These are phyloP conservation scores for Calonectria honghensis DNA, from an alignment of 2,329 filamentous ascomycete genomes.

Conservation along the genomic window DNA sequence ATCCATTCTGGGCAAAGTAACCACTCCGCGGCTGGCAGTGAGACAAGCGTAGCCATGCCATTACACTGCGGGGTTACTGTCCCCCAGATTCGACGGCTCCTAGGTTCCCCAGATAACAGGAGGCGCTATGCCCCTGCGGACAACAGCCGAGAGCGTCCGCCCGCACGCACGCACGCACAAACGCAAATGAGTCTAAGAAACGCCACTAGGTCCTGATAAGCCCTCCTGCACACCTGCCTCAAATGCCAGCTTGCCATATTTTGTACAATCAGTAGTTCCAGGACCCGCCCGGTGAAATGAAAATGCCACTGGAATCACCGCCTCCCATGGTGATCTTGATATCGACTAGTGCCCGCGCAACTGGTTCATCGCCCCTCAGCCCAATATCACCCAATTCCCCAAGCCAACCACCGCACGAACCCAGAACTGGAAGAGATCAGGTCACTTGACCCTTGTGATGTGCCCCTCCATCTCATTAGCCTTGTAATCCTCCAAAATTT, in stretches of 20 bases:
- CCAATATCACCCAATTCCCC: slow-evolving; percentile 35
- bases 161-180: slow-evolving; percentile 9
- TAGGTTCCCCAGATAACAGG: slow-evolving; percentile 34
- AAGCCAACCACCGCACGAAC: slow-evolving; percentile 33
- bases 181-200: slow-evolving; percentile 26
- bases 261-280: slow-evolving; percentile 1
- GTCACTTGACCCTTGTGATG: slow-evolving; percentile 30
- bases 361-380: slow-evolving; percentile 31
- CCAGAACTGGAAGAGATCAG: slow-evolving; percentile 28
- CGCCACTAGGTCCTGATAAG: slow-evolving; percentile 33
- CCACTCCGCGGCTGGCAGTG: slow-evolving; percentile 19
- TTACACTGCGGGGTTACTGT: slow-evolving; percentile 35
- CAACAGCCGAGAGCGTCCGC: slow-evolving; percentile 6
- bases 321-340: not conserved
- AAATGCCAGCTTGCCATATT: not conserved
- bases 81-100: slow-evolving; percentile 33
- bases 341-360: slow-evolving; percentile 11
- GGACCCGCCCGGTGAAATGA: slow-evolving; percentile 4
- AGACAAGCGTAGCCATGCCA: slow-evolving; percentile 35
- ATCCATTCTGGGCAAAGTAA: slow-evolving; percentile 8
- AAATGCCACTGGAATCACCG: slow-evolving; percentile 13
- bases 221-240: slow-evolving; percentile 13
- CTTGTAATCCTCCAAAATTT: slow-evolving; percentile 7
- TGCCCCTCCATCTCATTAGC: slow-evolving; percentile 11
- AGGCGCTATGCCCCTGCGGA: slow-evolving; percentile 11